Evolutionary conservation across 805 yeast genomes (phyloP), one percentile per base, ranked within the genome.

Genomic region (Saturnispora halmiae): DNA sequence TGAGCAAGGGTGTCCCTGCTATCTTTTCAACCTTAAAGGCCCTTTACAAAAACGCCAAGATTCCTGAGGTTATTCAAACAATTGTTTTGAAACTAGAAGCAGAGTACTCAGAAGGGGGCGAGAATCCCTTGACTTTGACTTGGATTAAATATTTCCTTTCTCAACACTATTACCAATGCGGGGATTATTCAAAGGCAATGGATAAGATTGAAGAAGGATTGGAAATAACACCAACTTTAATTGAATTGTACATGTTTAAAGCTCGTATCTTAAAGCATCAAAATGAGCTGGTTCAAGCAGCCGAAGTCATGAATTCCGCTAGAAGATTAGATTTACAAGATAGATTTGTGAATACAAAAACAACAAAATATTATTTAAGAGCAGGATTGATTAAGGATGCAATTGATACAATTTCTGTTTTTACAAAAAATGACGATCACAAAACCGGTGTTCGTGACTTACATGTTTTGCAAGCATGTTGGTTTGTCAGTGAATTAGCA

Each of bases 401-500:
- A 2, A 71, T 82, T 39, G 78, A 75, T 39, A 64, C 75, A 22
- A 80, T 84, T 14, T 77, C 90, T 2, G 60, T 85, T 43, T 92
- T 92, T 67, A 86, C 96, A 15, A 81, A 81, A 54, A 86, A 83
- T 50, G 95, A 84, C 34, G 76, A 73, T n/a, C 68, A 77, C 2
- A 73, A 74, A n/a, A 83, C 82, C 51, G 96, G 96, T 6, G 74
- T 90, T 34, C 78, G 77, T 50, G 96, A 92, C 56, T 67, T 90
- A 51, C 94, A 84, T 54, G 69, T 73, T 25, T 82, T 92, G 80
- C 96, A 92, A 63, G 88, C 82, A n/a, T 73, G 79, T 38, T 87
- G 96, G 95, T 85, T 86, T 46, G 63, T 92, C 47, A 61, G 72
- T 14, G 96, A 86, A 56, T 77, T 81, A 57, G 96, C 92, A 2